Base-by-base conservation (phyloP, 106 monocot species). In the Dioscorea zingiberensis region DNA sequence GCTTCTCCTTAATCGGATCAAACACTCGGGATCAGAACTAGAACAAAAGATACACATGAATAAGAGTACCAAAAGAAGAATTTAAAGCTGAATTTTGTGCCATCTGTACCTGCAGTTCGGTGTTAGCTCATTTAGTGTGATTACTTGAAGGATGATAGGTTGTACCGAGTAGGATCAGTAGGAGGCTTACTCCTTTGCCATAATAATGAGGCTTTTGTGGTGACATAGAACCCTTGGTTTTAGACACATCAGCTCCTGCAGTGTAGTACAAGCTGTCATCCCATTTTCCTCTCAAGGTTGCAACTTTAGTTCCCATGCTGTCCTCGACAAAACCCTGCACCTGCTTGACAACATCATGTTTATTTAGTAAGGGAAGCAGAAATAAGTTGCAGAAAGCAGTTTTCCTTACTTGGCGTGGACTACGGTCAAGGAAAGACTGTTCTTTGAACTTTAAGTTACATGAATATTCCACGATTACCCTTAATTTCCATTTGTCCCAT, bases 381-480 rank as follows among this genome's bases (percentile, higher is more conserved):
- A 38, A 38, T 8, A 38, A 38, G 1, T 38, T 1, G 10, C 38
- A 38, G 38, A 38, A 38, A 8, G 10, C 6, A 8, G 38, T 6
- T 38, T 6, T 69, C 58, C 4, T 55, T 74, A 87, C 93, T 78
- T 93, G 89, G 25, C 79, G 89, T 48, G 86, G 89, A 24, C 82
- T 94, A 15, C 84, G 86, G 45, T 94, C 89, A 15, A 94, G 77
- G 62, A 94, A 64, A 48, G 89, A 77, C 45, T 89, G 94, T 55
- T 89, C 86, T 75, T 89, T 94, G 74, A 94, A 94, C 71, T 77
- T 94, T 38, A 94, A 77, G 12, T 71, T 94, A 69, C 89, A 94
- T 12, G 94, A 84, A 73, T 89, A 82, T 47, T 77, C n/a, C 75
- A 19, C 58, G 69, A 54, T 86, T 94, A 4, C 94, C 86, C 6